Evolutionary conservation across 805 yeast species (phyloP), one percentile per base, ranked within the genome.

Genomic region (Lipomyces mesembrius): DNA sequence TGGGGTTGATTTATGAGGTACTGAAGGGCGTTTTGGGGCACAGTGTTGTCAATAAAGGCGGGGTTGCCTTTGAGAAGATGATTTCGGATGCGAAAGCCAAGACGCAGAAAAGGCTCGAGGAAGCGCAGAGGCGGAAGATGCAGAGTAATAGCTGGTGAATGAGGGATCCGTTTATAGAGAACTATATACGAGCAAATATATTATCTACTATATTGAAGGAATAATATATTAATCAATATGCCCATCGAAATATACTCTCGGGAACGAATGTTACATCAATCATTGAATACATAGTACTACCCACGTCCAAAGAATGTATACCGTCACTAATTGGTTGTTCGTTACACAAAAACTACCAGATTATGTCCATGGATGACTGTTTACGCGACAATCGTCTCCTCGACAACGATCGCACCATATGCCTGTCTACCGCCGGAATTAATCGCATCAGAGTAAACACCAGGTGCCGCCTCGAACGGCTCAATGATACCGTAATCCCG

Each of bases 1-100:
- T 83, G 8, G 86, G 86, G 0, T 75, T 87, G 46, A 81, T 85
- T 7, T 77, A 83, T 55, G 82, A 80, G 68, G 75, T 86, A 59
- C 71, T 83, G 55, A 83, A 80, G 70, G 80, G 81, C 20, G 76
- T 84, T 9, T 78, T 83, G 22, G 65, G 29, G 29, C 59, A 62
- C n/a, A 27, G 34, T 25, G 57, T 67, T 7, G 34, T 6, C 34
- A 57, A 72, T 0, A 69, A 73, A 63, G 70, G 73, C 35, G 85
- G 82, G 57, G 77, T 77, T 3, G 84, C 84, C 83, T 71, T 66
- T 51, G 72, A 68, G 37, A 20, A 29, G 14, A 20, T 63, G 59
- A 55, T 67, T 6, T 59, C 25, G n/a, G 59, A 57, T 14, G 70
- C 61, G 29, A 62, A 43, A 57, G 56, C n/a, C 8, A 59, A 59